Evolutionary conservation across 495 filamentous ascomycete genomes (phyloP), one percentile per base, ranked within the genome.

Genomic region (Lasiosphaeriaceae sp.): DNA sequence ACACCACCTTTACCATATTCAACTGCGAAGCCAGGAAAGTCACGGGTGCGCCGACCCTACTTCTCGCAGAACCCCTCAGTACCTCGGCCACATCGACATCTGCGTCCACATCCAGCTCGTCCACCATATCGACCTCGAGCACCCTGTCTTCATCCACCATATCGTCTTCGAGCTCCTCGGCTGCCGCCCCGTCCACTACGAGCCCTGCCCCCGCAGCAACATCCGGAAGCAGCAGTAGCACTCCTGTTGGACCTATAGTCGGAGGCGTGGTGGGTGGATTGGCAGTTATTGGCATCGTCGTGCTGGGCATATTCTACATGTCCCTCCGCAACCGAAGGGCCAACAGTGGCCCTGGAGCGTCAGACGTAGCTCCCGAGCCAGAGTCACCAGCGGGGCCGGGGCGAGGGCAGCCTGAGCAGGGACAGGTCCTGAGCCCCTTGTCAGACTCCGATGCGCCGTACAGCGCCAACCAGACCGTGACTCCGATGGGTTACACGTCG

Each of bases 21-120:
- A 45, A 47, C 8, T 58, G 56, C 49, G 23, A 58, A 17, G 49
- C 52, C 24, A 52, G 52, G 49, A 41, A 21, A 2, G 53, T 37
- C 26, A 20, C 55, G n/a, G 50, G 41, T 2, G 16, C 20, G 3
- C 39, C 39, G 14, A 11, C 26, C 16, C 39, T 53, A 5, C 43
- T 58, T 16, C 20, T 37, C 11, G 41, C 56, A 5, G 56, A 58
- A 43, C 49, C 39, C 2, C 56, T 12, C 23, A 16, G 2, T 4
- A 22, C 11, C 17, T 12, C 14, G 12, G 29, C 19, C 12, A 14
- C 46, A 20, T 14, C 41, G 7, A 20, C 23, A 26, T 31, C 26
- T 9, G 3, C 26, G 4, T 52, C 17, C 20, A 14, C 14, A 6
- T 47, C 19, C 17, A 12, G 19, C 9, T 48, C 11, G 24, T 16